phyloP scores from a whole-genome alignment of 768 basidiomycete species.

The Trametes meyenii region DNA sequence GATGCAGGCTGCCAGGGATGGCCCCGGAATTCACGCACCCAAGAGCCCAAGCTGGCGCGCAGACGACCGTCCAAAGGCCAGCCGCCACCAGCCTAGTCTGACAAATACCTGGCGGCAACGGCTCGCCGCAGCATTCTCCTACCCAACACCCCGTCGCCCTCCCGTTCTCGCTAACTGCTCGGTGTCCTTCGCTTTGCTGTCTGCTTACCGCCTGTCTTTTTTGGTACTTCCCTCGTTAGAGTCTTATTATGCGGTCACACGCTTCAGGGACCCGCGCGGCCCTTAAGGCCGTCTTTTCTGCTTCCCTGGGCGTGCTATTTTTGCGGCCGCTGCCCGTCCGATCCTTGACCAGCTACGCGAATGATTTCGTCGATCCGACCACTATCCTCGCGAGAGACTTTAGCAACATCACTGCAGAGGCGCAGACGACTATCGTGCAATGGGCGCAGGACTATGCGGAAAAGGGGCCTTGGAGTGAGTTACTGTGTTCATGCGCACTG shows the following conservation, averaged over 20 bases:
- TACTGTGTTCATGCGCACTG: background rate
- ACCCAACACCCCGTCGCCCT: background rate
- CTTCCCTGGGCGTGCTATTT: conserved; percentile 14
- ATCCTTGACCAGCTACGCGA: conserved; percentile 48
- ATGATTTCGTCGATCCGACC: conserved; percentile 58
- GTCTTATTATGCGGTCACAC: background rate
- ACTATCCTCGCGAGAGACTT: conserved; percentile 49
- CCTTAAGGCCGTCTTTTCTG: conserved; percentile 8
- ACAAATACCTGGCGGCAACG: background rate
- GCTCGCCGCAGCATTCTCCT: background rate
- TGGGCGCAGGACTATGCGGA: conserved; percentile 50
- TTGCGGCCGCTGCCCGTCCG: conserved; percentile 17
- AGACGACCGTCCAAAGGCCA: no score
- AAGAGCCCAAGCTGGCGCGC: no score
- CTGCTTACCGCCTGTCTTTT: conserved; percentile 10
- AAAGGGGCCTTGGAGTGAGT: conserved; percentile 60
- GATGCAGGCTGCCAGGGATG: background rate
- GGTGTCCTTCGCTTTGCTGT: background rate
- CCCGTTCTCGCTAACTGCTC: background rate
- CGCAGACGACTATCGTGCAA: conserved; percentile 47
- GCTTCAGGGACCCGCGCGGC: background rate
- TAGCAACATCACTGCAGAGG: conserved; percentile 44
- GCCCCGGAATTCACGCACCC: background rate
- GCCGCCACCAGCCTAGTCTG: background rate
- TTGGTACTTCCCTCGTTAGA: background rate